A percentile compares a stretch with the other conserved stretches of the same genome.
These are phyloP conservation scores for Chlorella sp. DNA, from an alignment of 139 green algal genomes.

Conservation along the genomic window DNA sequence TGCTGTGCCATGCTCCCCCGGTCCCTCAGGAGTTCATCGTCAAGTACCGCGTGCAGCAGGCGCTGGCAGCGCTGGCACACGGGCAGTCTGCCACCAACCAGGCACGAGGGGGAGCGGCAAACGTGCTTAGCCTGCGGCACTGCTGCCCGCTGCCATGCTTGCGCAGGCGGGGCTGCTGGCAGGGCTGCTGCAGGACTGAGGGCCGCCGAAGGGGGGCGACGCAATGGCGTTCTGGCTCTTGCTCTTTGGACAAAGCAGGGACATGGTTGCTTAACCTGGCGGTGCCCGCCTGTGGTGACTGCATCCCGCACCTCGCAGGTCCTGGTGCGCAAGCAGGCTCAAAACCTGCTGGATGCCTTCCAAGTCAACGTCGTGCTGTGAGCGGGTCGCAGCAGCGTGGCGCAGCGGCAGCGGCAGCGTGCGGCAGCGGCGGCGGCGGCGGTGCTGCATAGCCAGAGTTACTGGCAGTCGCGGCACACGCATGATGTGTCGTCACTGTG, in stretches of 20 bases:
- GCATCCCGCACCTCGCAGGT: too few species aligned
- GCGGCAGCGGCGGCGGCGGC: too few species aligned
- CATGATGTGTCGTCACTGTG: too few species aligned
- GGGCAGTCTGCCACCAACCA: constrained; percentile 16
- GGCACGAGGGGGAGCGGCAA: constrained; percentile 43
- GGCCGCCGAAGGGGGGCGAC: not conserved
- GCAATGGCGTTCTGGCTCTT: too few species aligned
- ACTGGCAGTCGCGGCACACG: too few species aligned
- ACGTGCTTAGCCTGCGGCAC: constrained; percentile 11
- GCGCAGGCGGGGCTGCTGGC: not conserved
- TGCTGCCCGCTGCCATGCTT: not conserved
- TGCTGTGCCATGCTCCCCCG: too few species aligned
- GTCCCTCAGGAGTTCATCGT: constrained; percentile 70
- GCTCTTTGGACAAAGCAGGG: too few species aligned
- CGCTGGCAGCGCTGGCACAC: constrained; percentile 52
- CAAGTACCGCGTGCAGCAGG: constrained; percentile 61
- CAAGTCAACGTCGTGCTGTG: constrained; percentile 79
- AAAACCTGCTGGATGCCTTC: constrained; percentile 81
- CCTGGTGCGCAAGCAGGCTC: constrained; percentile 64
- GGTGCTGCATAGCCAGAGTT: too few species aligned
- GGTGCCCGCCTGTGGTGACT: too few species aligned
- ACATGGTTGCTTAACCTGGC: too few species aligned
- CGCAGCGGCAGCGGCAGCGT: not conserved
- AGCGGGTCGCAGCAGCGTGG: not conserved
- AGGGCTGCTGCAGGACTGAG: not conserved